These are phyloP conservation scores for Hypoxylon rubiginosum DNA, from an alignment of 2,329 filamentous ascomycete species.

Conservation along the genomic window DNA sequence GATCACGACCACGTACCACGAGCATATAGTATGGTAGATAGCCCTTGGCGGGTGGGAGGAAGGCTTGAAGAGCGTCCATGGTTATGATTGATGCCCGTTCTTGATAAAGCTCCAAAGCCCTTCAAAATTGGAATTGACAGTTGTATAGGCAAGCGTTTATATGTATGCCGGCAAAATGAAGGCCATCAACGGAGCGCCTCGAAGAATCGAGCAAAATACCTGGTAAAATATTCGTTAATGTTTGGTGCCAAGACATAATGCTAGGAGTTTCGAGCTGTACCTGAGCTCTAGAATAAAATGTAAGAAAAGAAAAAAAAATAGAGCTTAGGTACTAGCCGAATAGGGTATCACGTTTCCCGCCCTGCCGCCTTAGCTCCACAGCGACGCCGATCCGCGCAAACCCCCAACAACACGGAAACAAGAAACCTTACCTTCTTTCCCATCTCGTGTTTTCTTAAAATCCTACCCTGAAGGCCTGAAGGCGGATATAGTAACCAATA, in stretches of 20 bases:
- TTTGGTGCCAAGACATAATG: neutral
- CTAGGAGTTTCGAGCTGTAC: neutral
- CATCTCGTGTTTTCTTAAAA: neutral
- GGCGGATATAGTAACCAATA: neutral
- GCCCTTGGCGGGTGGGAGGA: slow-evolving; percentile 64
- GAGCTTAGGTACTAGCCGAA: neutral
- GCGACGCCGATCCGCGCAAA: slow-evolving; percentile 22
- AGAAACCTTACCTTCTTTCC: neutral
- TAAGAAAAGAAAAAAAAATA: too few species aligned
- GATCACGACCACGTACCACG: slow-evolving; percentile 58
- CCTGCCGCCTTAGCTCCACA: neutral
- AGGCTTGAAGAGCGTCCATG: slow-evolving; percentile 62
- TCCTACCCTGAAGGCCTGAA: neutral
- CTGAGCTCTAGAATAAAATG: neutral
- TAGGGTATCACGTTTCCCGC: slow-evolving; percentile 1
- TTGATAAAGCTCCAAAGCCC: neutral
- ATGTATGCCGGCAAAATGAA: too few species aligned
- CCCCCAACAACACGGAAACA: neutral
- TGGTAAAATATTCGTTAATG: neutral
- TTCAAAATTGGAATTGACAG: neutral
- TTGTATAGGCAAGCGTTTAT: neutral
- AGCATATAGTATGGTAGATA: slow-evolving; percentile 72
- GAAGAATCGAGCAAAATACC: too few species aligned
- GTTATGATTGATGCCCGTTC: slow-evolving; percentile 8
- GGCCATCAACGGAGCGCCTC: too few species aligned